A percentile compares a stretch with the other conserved stretches of the same genome.
Conservation (phyloP, 2,329 filamentous ascomycete species). For the Orbilia blumenaviensis region DNA sequence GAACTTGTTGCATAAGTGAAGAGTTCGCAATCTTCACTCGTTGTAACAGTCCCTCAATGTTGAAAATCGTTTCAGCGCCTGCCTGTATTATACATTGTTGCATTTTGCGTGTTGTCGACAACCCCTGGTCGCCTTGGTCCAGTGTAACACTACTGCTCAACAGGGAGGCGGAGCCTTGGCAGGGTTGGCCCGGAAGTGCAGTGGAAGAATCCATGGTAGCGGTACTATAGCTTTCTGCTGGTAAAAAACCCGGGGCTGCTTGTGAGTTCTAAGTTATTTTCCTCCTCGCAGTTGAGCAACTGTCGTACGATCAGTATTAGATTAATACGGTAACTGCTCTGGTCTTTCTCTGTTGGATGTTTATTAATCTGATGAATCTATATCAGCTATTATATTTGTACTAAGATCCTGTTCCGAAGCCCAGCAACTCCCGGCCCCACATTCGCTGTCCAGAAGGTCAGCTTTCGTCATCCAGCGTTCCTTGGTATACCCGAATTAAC, state of each 20-base stretch:
- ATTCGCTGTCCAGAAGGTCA: conserved; percentile 3
- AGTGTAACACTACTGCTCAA: not conserved
- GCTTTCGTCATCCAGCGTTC: conserved; percentile 30
- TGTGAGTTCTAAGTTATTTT: too few species aligned
- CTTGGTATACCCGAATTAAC: not conserved
- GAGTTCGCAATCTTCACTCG: not conserved
- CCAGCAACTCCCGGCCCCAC: not conserved
- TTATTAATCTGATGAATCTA: not conserved
- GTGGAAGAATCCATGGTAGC: not conserved
- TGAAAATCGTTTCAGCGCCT: conserved; percentile 27
- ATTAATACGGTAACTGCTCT: not conserved
- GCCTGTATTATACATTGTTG: not conserved
- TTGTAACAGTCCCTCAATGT: not conserved
- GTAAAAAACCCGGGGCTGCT: too few species aligned
- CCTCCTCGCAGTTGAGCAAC: too few species aligned
- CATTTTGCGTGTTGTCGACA: conserved; percentile 41
- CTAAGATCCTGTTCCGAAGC: not conserved
- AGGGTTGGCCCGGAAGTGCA: not conserved
- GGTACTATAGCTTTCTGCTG: too few species aligned
- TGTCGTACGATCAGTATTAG: too few species aligned
- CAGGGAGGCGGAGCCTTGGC: not conserved
- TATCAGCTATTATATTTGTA: not conserved
- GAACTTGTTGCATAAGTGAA: conserved; percentile 4
- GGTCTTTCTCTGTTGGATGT: not conserved
- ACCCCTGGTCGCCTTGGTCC: conserved; percentile 15